Conservation (phyloP, 495 filamentous ascomycete species). For the Glutinoglossum americanum region DNA sequence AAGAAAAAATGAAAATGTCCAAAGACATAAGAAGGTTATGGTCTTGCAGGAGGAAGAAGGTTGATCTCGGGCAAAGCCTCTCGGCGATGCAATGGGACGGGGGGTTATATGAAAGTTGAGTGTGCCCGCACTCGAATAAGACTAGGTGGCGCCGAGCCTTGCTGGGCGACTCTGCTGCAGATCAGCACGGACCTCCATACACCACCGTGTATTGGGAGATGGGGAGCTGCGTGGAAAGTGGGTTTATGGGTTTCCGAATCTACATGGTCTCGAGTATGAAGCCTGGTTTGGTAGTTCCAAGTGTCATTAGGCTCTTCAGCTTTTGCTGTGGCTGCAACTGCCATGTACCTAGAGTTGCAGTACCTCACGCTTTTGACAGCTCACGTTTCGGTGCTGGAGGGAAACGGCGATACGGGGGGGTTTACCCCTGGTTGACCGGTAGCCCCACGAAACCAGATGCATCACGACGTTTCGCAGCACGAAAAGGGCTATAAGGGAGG, state of each 20-base stretch:
- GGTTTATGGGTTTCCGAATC: constrained; percentile 2
- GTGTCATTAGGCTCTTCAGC: not conserved
- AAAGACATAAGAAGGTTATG: not conserved
- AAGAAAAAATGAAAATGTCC: not conserved
- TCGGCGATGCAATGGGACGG: not conserved
- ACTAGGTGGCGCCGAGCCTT: not conserved
- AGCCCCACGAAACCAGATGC: not conserved
- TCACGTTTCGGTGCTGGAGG: not conserved
- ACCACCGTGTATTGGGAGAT: not conserved
- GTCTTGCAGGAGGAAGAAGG: not conserved
- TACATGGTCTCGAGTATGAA: not conserved
- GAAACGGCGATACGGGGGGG: not conserved
- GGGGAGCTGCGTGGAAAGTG: not conserved
- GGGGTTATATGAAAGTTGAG: not conserved
- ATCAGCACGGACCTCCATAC: not conserved
- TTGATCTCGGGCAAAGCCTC: not conserved
- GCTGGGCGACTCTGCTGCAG: not conserved
- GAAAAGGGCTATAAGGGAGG: not conserved
- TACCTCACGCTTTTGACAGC: not conserved
- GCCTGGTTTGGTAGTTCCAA: not conserved
- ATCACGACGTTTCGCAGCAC: not conserved
- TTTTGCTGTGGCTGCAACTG: not conserved
- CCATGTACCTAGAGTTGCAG: not conserved
- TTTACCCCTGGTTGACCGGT: not conserved
- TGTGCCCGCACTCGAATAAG: not conserved